phyloP scores from a whole-genome alignment of 345 rosid genomes.

The Trapa bicornis region DNA sequence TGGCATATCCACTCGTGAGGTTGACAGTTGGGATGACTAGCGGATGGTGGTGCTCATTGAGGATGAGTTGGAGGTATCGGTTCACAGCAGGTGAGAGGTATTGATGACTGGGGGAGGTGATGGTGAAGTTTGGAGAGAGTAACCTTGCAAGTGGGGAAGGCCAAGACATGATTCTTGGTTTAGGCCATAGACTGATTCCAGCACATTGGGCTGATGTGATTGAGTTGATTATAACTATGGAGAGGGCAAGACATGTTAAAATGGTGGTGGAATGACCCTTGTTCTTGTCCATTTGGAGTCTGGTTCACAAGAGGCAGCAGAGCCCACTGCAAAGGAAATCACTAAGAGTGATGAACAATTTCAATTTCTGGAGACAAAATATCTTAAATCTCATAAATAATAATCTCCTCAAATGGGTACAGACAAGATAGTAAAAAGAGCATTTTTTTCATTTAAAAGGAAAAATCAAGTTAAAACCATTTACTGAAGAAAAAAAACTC shows the following conservation, averaged over 20 bases:
- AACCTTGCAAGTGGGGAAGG: conserved; percentile 28
- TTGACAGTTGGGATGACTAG: conserved; percentile 24
- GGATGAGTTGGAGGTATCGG: conserved; percentile 34
- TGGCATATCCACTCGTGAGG: conserved; percentile 21
- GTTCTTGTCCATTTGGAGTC: neutral
- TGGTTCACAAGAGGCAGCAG: neutral
- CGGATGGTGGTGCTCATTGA: conserved; percentile 40
- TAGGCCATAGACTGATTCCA: conserved; percentile 54
- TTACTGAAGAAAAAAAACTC: too few species aligned
- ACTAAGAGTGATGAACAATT: too few species aligned
- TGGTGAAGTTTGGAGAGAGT: conserved; percentile 42
- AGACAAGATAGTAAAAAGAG: too few species aligned
- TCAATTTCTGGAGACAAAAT: too few species aligned
- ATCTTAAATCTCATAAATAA: too few species aligned
- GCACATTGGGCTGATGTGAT: conserved; percentile 5
- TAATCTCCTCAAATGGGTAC: too few species aligned
- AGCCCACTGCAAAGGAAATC: neutral
- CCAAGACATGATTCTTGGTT: conserved; percentile 55
- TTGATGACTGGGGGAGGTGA: conserved; percentile 32
- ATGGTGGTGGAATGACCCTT: neutral
- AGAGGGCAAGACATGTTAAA: neutral
- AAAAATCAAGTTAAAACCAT: too few species aligned
- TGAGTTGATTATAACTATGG: conserved; percentile 1
- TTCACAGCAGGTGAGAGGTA: conserved; percentile 40
- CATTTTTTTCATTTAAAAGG: too few species aligned